Evolutionary conservation across 768 basidiomycete species (phyloP), one percentile per base, ranked within the genome.

Genomic region (Chalciporus sphaerocephalus): DNA sequence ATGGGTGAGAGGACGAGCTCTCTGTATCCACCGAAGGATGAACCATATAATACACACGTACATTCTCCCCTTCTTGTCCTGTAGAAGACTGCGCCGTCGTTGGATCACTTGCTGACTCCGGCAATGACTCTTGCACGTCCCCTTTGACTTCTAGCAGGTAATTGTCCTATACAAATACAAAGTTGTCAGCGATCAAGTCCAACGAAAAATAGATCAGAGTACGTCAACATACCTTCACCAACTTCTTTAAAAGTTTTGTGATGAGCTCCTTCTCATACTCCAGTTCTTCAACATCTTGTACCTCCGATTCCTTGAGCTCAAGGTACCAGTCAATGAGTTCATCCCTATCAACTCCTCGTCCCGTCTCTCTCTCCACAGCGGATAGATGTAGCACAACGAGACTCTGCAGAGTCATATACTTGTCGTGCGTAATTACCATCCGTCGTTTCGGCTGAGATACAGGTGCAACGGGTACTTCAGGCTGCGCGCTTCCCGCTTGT

Each of bases 291-390:
- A 92, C 76, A 42, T 86, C 83, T 52, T 85, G 79, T 30, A 98
- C 70, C 51, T 92, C 87, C 8, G 74, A 71, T 65, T 99, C 96
- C 64, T 82, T 87, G 52, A 79, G 68, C 70, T 99, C 96, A 44
- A 98, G 77, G 61, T 97, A 98, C 94, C 92, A 95, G 62, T 95
- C 92, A 51, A 95, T 87, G 44, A 99, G 75, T 56, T 96, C 94
- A 54, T 95, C 92, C 36, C 85, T 77, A 57, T 92, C 88, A 32
- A 95, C 69, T 2, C 94, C 94, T 42, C 68, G 73, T 16, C 85
- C 85, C 0, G 79, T 84, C 56, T 81, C 79, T 21, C 78, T 74
- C 69, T 99, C 96, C 11, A 81, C 71, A 28, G 85, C 81, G 15
- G 81, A 72, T 20, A 99, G 70, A 56, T 93, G 86, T 46, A 94